phyloP scores from a whole-genome alignment of 257 asterid genomes.

The Scutellaria galericulata region DNA sequence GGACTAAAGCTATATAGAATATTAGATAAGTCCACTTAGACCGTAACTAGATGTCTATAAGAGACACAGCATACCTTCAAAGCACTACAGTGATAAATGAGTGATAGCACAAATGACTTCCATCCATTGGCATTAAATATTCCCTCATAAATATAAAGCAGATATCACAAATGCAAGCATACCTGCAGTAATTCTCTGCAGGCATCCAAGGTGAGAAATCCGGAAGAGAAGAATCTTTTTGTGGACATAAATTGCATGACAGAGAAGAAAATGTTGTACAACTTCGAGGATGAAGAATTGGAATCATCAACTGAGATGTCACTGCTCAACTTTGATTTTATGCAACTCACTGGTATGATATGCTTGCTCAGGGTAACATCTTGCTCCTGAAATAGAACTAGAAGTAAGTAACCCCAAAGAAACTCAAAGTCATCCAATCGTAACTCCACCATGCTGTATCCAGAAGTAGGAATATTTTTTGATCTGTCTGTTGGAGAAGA shows the following conservation, averaged over 20 bases:
- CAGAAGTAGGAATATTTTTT: constrained; percentile 62
- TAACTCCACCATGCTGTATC: constrained; percentile 87
- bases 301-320: constrained; percentile 54
- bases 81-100: constrained; percentile 11
- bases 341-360: constrained; percentile 50
- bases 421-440: constrained; percentile 69
- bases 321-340: constrained; percentile 60
- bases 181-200: constrained; percentile 89
- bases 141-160: constrained; percentile 29
- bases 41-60: background rate
- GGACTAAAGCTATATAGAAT: constrained; percentile 10
- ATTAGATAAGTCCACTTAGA: constrained; percentile 2
- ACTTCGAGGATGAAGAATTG: constrained; percentile 52
- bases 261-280: constrained; percentile 59
- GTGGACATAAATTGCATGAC: constrained; percentile 70
- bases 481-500: constrained; percentile 51
- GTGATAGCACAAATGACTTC: constrained; percentile 12
- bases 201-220: constrained; percentile 72
- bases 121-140: constrained; percentile 12
- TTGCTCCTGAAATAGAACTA: constrained; percentile 86
- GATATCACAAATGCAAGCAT: constrained; percentile 23
- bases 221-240: constrained; percentile 68
- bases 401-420: constrained; percentile 84
- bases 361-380: constrained; percentile 44
- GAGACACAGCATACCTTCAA: constrained; percentile 17